A percentile compares a stretch with the other conserved stretches of the same genome.
Evolutionary conservation across 352 stramenopile genomes (phyloP).

Genomic region (Blastocystis sp.): DNA sequence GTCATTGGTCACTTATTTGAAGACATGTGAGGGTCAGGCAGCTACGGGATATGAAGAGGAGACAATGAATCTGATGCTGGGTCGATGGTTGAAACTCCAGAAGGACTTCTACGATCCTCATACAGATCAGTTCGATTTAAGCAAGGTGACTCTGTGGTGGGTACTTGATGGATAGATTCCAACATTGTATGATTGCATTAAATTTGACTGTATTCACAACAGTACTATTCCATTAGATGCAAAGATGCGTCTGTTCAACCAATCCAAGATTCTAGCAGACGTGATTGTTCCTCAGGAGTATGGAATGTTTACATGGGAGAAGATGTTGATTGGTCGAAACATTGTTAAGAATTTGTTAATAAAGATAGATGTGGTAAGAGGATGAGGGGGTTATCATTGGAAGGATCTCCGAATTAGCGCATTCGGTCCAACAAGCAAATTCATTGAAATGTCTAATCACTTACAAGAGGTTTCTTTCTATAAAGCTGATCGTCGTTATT

Average conservation of each 20-base stretch:
- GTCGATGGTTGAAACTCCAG: conserved; percentile 82
- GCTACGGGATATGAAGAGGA: conserved; percentile 63
- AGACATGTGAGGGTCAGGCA: conserved; percentile 59
- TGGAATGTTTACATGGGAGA: conserved; percentile 76
- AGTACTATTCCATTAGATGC: conserved; percentile 67
- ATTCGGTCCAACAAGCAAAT: conserved; percentile 48
- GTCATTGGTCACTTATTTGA: conserved; percentile 55
- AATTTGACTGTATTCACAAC: conserved; percentile 97
- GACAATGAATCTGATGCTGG: conserved; percentile 63
- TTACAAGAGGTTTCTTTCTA: conserved; percentile 48
- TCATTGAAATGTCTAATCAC: conserved; percentile 53
- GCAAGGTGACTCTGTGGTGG: conserved; percentile 66
- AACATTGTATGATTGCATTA: conserved; percentile 92
- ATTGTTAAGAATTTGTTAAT: conserved; percentile 90
- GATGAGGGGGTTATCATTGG: not conserved
- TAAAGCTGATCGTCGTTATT: conserved; percentile 39
- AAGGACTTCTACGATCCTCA: conserved; percentile 85
- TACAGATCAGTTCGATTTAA: conserved; percentile 71
- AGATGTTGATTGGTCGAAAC: conserved; percentile 85
- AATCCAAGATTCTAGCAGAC: conserved; percentile 68
- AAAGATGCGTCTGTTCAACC: not conserved
- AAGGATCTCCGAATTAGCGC: conserved; percentile 49
- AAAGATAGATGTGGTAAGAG: conserved; percentile 81
- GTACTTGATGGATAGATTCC: conserved; percentile 83
- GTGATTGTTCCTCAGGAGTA: conserved; percentile 86